Conservation (phyloP, 176 grass and related monocot genomes). For the Phyllostachys edulis region DNA sequence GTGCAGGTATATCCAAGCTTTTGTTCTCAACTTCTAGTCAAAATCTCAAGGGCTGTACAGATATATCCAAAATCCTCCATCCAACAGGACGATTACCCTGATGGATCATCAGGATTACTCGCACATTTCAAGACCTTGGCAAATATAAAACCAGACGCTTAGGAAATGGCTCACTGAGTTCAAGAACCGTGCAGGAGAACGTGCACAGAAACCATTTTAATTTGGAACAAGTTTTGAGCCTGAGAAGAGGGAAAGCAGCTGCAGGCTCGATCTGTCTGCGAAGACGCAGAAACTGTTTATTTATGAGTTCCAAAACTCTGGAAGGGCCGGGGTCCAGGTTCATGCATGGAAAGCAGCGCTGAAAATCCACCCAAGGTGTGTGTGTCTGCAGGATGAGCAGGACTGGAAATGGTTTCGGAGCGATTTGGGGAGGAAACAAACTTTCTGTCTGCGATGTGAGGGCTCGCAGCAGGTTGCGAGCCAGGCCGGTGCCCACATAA, state of each 20-base stretch:
- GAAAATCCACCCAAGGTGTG: neutral
- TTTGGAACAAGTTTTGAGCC: neutral
- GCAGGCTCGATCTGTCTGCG: neutral
- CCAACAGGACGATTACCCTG: neutral
- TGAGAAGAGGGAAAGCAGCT: neutral
- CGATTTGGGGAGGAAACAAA: conserved; percentile 42
- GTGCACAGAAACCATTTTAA: conserved; percentile 14
- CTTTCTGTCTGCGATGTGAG: conserved; percentile 40
- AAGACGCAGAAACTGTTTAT: neutral
- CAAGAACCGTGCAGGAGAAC: conserved; percentile 2
- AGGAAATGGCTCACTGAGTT: conserved; percentile 35
- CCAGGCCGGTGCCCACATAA: conserved; percentile 36
- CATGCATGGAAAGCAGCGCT: conserved; percentile 36
- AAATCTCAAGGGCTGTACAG: neutral
- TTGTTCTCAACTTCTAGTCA: neutral
- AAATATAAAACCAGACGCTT: conserved; percentile 25
- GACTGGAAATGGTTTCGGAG: conserved; percentile 27
- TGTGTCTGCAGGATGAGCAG: neutral
- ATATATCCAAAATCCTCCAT: conserved; percentile 36
- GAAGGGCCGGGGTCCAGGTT: conserved; percentile 10
- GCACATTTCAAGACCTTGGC: conserved; percentile 12
- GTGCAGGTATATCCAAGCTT: conserved; percentile 27
- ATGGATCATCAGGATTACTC: neutral
- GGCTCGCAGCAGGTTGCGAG: neutral
- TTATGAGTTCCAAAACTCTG: conserved; percentile 59